These are phyloP conservation scores for Epichloe hybrida DNA, from an alignment of 2,329 filamentous ascomycete species.

Conservation along the genomic window DNA sequence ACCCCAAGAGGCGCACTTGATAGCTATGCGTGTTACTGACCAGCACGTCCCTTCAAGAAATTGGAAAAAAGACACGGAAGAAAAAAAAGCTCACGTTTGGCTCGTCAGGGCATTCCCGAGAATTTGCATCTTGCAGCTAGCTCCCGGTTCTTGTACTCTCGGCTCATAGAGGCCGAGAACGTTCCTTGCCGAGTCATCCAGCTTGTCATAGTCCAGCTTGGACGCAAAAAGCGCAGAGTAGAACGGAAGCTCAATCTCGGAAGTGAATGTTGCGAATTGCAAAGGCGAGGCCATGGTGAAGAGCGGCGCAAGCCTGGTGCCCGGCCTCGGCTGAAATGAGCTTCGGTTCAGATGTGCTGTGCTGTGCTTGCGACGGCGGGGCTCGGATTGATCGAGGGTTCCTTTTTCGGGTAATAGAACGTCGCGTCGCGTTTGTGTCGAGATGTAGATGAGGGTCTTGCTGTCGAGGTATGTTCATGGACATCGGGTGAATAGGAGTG, in stretches of 20 bases:
- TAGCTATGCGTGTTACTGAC: background rate
- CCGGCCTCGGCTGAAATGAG: background rate
- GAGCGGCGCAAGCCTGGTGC: background rate
- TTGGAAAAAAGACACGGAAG: no score
- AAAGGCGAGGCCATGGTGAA: constrained; percentile 36
- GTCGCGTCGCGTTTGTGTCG: background rate
- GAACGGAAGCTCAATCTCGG: constrained; percentile 90
- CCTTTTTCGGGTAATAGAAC: background rate
- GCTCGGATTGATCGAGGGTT: background rate
- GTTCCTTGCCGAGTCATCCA: constrained; percentile 81
- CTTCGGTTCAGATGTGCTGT: background rate
- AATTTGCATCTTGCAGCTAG: constrained; percentile 81
- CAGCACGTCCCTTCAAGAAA: background rate
- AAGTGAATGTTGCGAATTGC: constrained; percentile 77
- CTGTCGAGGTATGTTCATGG: background rate
- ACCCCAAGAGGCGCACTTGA: constrained; percentile 52
- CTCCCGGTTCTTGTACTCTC: constrained; percentile 56
- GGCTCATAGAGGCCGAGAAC: constrained; percentile 85
- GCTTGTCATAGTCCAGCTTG: constrained; percentile 94
- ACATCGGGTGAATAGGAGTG: no score
- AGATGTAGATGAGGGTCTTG: background rate
- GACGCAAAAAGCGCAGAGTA: constrained; percentile 83
- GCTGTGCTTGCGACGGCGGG: background rate
- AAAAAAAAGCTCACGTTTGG: constrained; percentile 53
- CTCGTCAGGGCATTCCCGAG: constrained; percentile 74